Conservation (phyloP, 306 rosid species). For the Hylodesmum podocarpum region DNA sequence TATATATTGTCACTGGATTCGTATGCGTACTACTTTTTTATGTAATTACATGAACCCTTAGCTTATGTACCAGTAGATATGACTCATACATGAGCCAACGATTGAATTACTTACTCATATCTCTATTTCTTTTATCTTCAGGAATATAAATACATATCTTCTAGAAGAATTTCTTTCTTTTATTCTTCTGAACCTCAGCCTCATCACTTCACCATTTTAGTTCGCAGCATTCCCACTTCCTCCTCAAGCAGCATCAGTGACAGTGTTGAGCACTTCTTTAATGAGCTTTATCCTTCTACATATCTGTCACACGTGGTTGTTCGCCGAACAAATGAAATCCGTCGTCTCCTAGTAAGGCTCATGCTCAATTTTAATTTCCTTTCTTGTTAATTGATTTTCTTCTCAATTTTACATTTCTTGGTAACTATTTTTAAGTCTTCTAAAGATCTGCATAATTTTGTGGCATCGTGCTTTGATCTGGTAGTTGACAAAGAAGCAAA, state of each 20-base stretch:
- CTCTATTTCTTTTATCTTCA: constrained; percentile 40
- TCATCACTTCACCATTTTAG: constrained; percentile 87
- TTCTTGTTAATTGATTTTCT: constrained; percentile 20
- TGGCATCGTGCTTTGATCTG: not conserved
- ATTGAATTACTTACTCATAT: constrained; percentile 37
- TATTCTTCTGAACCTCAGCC: constrained; percentile 82
- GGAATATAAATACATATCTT: constrained; percentile 78
- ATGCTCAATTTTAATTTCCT: constrained; percentile 14
- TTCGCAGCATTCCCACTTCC: constrained; percentile 68
- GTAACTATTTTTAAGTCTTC: constrained; percentile 1
- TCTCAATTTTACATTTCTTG: not conserved
- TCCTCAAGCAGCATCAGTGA: constrained; percentile 55
- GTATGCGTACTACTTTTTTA: constrained; percentile 69
- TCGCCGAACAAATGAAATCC: constrained; percentile 60
- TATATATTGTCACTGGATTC: constrained; percentile 76
- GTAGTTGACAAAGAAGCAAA: constrained; percentile 1
- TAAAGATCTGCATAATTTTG: not conserved
- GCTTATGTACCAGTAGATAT: constrained; percentile 10
- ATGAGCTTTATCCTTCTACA: constrained; percentile 68
- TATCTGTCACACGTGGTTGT: constrained; percentile 79
- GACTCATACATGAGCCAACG: constrained; percentile 13
- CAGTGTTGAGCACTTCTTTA: constrained; percentile 65
- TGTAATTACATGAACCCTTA: constrained; percentile 53
- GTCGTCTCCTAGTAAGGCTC: constrained; percentile 63
- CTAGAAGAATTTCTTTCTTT: constrained; percentile 72